Percentiles rank a stretch among this genome's conserved stretches.
Evolutionary conservation across 306 rosid species (phyloP).

Genomic region (Vigna angularis): DNA sequence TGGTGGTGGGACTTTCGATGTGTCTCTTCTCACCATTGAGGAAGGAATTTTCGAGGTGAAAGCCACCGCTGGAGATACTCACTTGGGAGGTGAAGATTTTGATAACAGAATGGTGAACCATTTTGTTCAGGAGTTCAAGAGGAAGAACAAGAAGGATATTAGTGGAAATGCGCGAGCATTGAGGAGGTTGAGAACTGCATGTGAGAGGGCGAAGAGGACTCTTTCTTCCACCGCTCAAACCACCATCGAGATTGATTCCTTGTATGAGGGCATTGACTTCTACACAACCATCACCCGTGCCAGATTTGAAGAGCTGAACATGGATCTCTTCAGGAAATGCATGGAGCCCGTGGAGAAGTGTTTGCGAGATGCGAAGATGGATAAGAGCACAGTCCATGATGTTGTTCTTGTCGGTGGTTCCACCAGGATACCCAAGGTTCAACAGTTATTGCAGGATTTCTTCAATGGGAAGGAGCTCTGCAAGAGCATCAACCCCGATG

Average conservation of each 20-base stretch:
- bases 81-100: conserved; percentile 71
- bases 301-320: conserved; percentile 62
- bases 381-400: conserved; percentile 57
- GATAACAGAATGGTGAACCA: conserved; percentile 67
- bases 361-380: conserved; percentile 67
- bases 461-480: conserved; percentile 66
- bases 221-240: conserved; percentile 62
- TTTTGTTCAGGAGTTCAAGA: conserved; percentile 66
- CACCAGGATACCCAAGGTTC: conserved; percentile 66
- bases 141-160: conserved; percentile 60
- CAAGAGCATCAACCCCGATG: conserved; percentile 65
- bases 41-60: conserved; percentile 66
- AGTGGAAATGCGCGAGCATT: conserved; percentile 59
- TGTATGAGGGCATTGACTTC: conserved; percentile 63
- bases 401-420: conserved; percentile 71
- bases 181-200: conserved; percentile 65
- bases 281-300: conserved; percentile 61
- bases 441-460: conserved; percentile 60
- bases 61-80: conserved; percentile 67
- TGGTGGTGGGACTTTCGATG: conserved; percentile 69
- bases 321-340: conserved; percentile 65
- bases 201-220: conserved; percentile 68
- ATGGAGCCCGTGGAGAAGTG: conserved; percentile 64
- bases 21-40: conserved; percentile 60
- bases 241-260: conserved; percentile 60